Evolutionary conservation across 495 filamentous ascomycete genomes (phyloP).

Genomic region (Penicillium psychrofluorescens): DNA sequence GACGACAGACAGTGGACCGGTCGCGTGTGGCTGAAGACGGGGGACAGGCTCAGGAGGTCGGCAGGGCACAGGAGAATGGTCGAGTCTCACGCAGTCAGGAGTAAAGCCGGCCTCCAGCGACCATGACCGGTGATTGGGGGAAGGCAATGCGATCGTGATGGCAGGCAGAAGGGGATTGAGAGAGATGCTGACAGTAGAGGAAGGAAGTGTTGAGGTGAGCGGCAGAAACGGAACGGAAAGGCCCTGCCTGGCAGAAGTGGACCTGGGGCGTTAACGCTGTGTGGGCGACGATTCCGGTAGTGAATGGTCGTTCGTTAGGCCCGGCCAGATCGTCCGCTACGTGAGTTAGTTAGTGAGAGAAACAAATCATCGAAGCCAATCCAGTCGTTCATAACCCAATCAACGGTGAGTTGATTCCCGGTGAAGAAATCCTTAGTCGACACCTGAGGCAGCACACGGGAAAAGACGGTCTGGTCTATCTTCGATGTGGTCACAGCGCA

Average conservation of each 20-base stretch:
- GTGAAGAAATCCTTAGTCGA: not conserved
- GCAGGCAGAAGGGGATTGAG: not conserved
- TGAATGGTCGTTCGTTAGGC: too few species aligned
- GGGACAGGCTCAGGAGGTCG: too few species aligned
- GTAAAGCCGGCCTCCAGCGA: constrained; percentile 18
- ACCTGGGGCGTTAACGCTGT: not conserved
- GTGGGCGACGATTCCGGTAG: not conserved
- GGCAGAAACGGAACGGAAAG: constrained; percentile 10
- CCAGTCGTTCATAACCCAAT: too few species aligned
- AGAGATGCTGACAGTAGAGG: constrained; percentile 5
- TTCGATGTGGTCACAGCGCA: too few species aligned
- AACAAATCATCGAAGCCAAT: too few species aligned
- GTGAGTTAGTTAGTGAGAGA: too few species aligned
- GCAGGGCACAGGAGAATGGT: too few species aligned
- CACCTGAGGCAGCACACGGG: not conserved
- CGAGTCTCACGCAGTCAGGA: constrained; percentile 3
- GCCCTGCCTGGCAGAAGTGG: not conserved
- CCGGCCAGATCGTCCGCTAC: too few species aligned
- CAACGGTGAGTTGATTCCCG: not conserved
- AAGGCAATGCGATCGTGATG: not conserved
- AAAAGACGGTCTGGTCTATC: not conserved
- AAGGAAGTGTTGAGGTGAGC: constrained; percentile 19
- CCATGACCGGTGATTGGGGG: constrained; percentile 12
- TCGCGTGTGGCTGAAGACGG: constrained; percentile 12
- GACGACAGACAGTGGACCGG: not conserved